Conservation (phyloP, 2,329 filamentous ascomycete genomes). For the Parasarocladium wereldwijsianum region DNA sequence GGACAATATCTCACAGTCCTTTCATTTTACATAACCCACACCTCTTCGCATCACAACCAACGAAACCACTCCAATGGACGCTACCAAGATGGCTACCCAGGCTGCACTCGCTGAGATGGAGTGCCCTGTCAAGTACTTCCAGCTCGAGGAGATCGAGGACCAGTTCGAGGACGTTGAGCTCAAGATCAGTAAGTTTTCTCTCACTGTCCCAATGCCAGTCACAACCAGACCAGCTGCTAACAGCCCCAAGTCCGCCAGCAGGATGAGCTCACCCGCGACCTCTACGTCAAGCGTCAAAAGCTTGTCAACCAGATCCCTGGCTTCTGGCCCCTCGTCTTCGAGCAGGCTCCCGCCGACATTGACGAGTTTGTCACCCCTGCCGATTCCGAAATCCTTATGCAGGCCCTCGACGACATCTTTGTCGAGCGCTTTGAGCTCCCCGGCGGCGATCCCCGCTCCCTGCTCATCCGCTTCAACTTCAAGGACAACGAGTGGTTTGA, state of each 20-base stretch:
- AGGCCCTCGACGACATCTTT: slow-evolving; percentile 50
- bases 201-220: neutral
- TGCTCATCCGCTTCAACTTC: slow-evolving; percentile 69
- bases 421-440: slow-evolving; percentile 73
- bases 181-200: slow-evolving; percentile 54
- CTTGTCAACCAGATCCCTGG: slow-evolving; percentile 59
- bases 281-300: slow-evolving; percentile 64
- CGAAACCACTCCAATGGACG: no score
- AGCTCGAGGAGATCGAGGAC: slow-evolving; percentile 65
- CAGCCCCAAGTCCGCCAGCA: slow-evolving; percentile 53
- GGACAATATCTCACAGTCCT: slow-evolving; percentile 5
- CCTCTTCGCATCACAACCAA: slow-evolving; percentile 5
- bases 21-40: slow-evolving; percentile 5
- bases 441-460: slow-evolving; percentile 63
- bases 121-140: slow-evolving; percentile 49
- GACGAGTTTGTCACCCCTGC: slow-evolving; percentile 76
- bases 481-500: slow-evolving; percentile 69
- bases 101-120: slow-evolving; percentile 14
- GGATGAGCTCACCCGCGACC: slow-evolving; percentile 48
- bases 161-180: slow-evolving; percentile 75
- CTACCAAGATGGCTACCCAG: neutral
- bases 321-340: slow-evolving; percentile 93
- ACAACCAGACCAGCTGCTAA: slow-evolving; percentile 7
- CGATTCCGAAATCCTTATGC: slow-evolving; percentile 60
- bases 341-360: slow-evolving; percentile 72